These are phyloP conservation scores for Viola pubescens DNA, from an alignment of 441 rosid species.

Conservation along the genomic window DNA sequence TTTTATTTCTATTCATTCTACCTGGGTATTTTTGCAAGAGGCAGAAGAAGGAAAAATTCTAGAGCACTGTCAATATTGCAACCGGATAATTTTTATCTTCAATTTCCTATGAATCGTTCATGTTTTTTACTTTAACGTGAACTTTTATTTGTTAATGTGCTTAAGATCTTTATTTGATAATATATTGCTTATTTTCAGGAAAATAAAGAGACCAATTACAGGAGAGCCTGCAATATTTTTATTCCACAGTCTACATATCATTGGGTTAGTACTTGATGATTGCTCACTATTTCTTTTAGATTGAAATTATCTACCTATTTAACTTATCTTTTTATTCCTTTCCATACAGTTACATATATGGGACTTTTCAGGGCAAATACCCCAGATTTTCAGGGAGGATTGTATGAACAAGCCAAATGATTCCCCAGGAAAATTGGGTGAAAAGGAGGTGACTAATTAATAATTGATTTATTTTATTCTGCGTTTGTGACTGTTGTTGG, in stretches of 20 bases:
- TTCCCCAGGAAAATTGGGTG: constrained; percentile 22
- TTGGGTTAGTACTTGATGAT: constrained; percentile 29
- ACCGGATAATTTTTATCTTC: background rate
- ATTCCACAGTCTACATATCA: constrained; percentile 21
- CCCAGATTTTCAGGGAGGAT: constrained; percentile 36
- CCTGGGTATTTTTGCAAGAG: background rate
- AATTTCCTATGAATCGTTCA: background rate
- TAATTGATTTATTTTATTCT: background rate
- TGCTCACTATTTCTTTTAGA: background rate
- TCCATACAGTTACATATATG: constrained; percentile 47
- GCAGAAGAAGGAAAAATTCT: background rate
- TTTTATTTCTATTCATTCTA: background rate
- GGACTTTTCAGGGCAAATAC: constrained; percentile 64
- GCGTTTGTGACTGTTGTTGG: background rate
- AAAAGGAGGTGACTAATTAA: constrained; percentile 32
- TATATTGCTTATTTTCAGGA: constrained; percentile 36
- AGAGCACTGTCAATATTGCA: background rate
- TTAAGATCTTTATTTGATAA: constrained; percentile 12
- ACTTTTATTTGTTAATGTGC: background rate
- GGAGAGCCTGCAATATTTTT: constrained; percentile 47
- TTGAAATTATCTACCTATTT: background rate
- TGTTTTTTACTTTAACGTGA: background rate
- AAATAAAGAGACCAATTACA: constrained; percentile 31
- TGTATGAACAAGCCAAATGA: constrained; percentile 22
- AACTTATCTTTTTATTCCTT: constrained; percentile 9